Evolutionary conservation across 257 asterid genomes (phyloP).

Genomic region (Rauvolfia tetraphylla): DNA sequence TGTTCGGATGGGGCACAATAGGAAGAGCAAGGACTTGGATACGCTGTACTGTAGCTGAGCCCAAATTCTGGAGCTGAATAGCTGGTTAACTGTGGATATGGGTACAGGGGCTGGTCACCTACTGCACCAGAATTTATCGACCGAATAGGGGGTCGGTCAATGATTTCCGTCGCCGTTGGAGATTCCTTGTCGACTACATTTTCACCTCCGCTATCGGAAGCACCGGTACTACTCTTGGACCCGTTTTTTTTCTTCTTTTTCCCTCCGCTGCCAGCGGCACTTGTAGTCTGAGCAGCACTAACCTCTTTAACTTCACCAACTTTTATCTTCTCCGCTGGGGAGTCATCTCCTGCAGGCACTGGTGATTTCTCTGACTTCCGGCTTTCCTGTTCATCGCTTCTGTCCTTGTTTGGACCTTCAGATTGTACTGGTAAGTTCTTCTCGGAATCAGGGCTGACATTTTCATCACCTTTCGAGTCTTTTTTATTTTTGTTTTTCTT

Average conservation of each 20-base stretch:
- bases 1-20: not conserved
- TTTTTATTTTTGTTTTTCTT: constrained; percentile 19
- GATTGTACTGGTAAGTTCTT: constrained; percentile 20
- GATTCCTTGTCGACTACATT: constrained; percentile 28
- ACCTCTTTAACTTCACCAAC: constrained; percentile 21
- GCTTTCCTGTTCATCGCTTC: constrained; percentile 18
- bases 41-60: constrained; percentile 28
- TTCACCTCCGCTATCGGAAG: constrained; percentile 22
- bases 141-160: constrained; percentile 22
- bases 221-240: constrained; percentile 14
- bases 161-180: constrained; percentile 10
- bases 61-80: constrained; percentile 47
- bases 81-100: constrained; percentile 30
- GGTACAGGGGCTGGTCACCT: constrained; percentile 31
- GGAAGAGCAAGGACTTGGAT: constrained; percentile 11
- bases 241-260: constrained; percentile 50
- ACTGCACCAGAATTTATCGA: constrained; percentile 24
- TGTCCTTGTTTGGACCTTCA: constrained; percentile 24
- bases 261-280: constrained; percentile 18
- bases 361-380: too few relatives aligned
- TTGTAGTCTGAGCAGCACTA: constrained; percentile 24
- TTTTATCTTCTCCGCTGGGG: constrained; percentile 17
- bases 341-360: constrained; percentile 7
- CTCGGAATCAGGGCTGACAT: constrained; percentile 14
- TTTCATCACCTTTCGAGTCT: constrained; percentile 17